Base-by-base conservation (phyloP, 371 early-diverging fungal species). In the Mortierella sp. region DNA sequence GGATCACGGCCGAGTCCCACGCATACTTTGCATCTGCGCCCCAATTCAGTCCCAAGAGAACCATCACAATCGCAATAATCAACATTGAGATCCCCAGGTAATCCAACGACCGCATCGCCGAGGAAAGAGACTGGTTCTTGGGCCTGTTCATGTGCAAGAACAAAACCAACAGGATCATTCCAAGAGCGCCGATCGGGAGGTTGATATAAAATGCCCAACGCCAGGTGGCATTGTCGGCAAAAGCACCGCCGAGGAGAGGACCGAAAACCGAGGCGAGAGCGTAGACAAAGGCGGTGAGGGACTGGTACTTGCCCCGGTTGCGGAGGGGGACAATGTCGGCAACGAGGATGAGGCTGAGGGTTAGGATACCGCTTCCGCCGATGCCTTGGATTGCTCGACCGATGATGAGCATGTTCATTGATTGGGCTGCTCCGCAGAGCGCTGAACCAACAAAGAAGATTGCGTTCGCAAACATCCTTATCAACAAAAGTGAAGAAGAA, bases 341-440 rank as follows among this genome's bases (percentile, higher is more conserved):
- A 44, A 96, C 93, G 57, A 95, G 92, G 69, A 95, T 91, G 72
- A 95, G 82, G 24, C 89, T 89, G 48, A 94, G 77, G 0, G 93
- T 87, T 8, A 93, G 83, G n/a, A 96, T 88, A 4, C 96, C 96
- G 13, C 92, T 92, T 40, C 95, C 96, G 51, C 98, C 97, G 51
- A 94, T 80, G 31, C 96, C 96, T 28, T 94, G 92, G 54, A 95
- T 75, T 1, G 93, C 94, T 44, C 97, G 91, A 11, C 91, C 92
- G 26, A 92, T 82, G 80, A 81, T 79, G 14, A 83, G 70, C 71
- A 93, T 78, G 69, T 79, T 86, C 92, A 93, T 93, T 48, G 85
- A 89, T 16, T 79, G 85, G 0, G 93, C 88, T 50, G 90, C 88
- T 73, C 93, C 93, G 71, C 93, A 93, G 67, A 90, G 69, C 1